phyloP scores from a whole-genome alignment of 192 early-diverging fungal genomes.

The Phlyctochytrium planicorne region DNA sequence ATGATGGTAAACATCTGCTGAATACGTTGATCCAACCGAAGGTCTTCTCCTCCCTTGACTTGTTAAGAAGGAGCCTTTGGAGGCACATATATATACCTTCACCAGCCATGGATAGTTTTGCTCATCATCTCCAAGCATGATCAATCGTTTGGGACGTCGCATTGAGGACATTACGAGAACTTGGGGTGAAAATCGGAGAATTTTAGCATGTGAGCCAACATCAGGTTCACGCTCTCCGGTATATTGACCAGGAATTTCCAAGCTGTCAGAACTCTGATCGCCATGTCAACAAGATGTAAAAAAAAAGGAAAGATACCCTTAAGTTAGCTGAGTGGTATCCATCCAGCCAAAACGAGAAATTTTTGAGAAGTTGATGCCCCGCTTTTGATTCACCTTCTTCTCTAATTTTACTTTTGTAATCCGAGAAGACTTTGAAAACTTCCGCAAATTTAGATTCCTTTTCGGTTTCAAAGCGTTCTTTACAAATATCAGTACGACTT shows the following conservation, averaged over 20 bases:
- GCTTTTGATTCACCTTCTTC: conserved; percentile 18
- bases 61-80: neutral
- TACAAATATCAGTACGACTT: neutral
- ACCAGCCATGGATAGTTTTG: conserved; percentile 72
- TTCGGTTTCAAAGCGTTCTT: neutral
- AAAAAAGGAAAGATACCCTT: conserved; percentile 3
- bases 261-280: conserved; percentile 27
- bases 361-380: conserved; percentile 21
- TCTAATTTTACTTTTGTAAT: conserved; percentile 18
- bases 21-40: conserved; percentile 75
- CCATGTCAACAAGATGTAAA: neutral
- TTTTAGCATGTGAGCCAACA: conserved; percentile 53
- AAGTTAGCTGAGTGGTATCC: conserved; percentile 23
- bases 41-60: conserved; percentile 74
- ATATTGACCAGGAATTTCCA: conserved; percentile 82
- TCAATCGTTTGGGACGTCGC: conserved; percentile 68
- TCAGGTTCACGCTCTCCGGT: conserved; percentile 48
- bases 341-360: conserved; percentile 22
- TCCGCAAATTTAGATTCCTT: neutral
- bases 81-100: conserved; percentile 50
- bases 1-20: conserved; percentile 77
- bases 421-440: conserved; percentile 15
- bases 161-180: conserved; percentile 71
- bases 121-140: conserved; percentile 72
- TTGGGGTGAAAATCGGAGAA: conserved; percentile 60